Evolutionary conservation across 1,284 basidiomycete species (phyloP), one percentile per base, ranked within the genome.

Genomic region (Leccinum fuscescens): DNA sequence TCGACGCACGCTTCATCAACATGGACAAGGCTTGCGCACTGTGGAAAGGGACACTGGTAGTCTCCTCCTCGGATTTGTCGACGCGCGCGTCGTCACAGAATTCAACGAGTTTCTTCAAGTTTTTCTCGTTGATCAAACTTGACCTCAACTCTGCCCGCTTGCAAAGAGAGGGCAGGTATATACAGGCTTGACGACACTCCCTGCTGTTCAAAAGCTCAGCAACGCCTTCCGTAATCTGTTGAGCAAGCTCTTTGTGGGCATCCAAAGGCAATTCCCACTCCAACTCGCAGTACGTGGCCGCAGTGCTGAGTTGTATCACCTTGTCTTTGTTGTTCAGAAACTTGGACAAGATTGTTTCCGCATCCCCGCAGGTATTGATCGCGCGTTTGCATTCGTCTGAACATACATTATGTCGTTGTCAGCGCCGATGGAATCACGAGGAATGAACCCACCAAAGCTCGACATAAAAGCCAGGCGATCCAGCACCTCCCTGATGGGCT

Each of bases 381-480:
- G 58, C 54, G 0, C 44, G 15, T 33, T 71, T 69, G 37, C 67
- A 62, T 1, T 42, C 48, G 17, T 66, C 67, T 71, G n/a, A 29
- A 9, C 2, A 31, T 4, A 6, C 22, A 17, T 20, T 6, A 12
- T 0, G 17, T 51, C 46, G 6, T 64, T 27, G 57, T 46, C 5
- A 42, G 48, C 7, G 20, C 20, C 4, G 37, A 48, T 6, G 9
- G 3, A 3, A 17, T 15, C 22, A 8, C 3, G 11, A 24, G 48
- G 7, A 15, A 0, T 9, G 15, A 17, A 51, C 69, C 17, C 29
- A 72, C 71, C 56, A 11, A 72, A 75, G 51, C 62, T 65, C 1
- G 72, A 70, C 68, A 75, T 69, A 58, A 75, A 73, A 1, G 72
- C 68, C 12, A 72, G 55, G 24, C 22, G 22, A 22, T 22, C 22